Evolutionary conservation across 2,329 filamentous ascomycete species (phyloP).

Genomic region (Claviceps sp.): DNA sequence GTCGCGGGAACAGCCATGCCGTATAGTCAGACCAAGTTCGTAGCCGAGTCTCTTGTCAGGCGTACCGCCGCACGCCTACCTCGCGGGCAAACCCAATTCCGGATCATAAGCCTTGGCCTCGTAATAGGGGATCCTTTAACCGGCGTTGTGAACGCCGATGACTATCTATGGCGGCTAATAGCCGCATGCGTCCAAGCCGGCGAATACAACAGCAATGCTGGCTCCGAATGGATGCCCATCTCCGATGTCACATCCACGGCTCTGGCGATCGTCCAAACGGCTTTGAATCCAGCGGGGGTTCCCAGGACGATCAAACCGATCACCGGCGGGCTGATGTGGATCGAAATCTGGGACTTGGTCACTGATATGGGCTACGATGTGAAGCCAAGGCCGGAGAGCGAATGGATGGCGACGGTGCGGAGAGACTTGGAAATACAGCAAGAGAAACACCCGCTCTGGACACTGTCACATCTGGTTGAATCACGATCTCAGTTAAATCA

Average conservation of each 20-base stretch:
- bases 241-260: constrained; percentile 8
- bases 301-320: not conserved
- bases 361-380: constrained; percentile 2
- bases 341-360: constrained; percentile 4
- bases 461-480: not conserved
- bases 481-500: not conserved
- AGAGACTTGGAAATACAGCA: not conserved
- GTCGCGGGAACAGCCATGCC: constrained; percentile 1
- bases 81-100: not conserved
- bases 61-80: constrained; percentile 7
- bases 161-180: constrained; percentile 11
- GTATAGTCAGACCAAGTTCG: constrained; percentile 14
- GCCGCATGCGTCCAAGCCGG: constrained; percentile 8
- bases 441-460: not conserved
- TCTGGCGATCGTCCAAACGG: constrained; percentile 3
- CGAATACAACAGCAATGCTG: constrained; percentile 6
- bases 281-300: not conserved
- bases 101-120: constrained; percentile 5
- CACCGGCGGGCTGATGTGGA: constrained; percentile 4
- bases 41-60: constrained; percentile 10
- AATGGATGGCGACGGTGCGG: constrained; percentile 7
- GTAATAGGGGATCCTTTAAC: constrained; percentile 10
- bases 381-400: not conserved
- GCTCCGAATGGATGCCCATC: not conserved
- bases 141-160: constrained; percentile 11